phyloP scores from a whole-genome alignment of 352 stramenopile species.

The Elongisporangium senticosum region DNA sequence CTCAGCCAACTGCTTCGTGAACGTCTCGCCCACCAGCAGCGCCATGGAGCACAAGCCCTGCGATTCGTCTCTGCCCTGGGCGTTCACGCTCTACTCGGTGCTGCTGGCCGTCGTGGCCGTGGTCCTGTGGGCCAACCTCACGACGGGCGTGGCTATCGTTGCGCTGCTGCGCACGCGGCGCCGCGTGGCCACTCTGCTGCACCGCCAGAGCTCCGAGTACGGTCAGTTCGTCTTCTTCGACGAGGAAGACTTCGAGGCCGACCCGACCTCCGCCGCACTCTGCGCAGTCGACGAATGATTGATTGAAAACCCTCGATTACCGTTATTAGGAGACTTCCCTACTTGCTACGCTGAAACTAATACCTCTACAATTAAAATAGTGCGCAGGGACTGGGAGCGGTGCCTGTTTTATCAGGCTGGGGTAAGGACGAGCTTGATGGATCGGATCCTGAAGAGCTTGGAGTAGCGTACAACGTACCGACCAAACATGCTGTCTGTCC shows the following conservation, averaged over 20 bases:
- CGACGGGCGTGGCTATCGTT: slow-evolving; percentile 20
- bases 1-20: slow-evolving; percentile 33
- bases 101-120: slow-evolving; percentile 24
- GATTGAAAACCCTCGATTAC: too few species aligned
- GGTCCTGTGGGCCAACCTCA: slow-evolving; percentile 27
- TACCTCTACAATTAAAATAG: too few species aligned
- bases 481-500: too few species aligned
- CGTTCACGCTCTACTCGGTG: slow-evolving; percentile 48
- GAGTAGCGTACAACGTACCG: too few species aligned
- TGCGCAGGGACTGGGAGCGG: too few species aligned
- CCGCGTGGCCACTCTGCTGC: slow-evolving; percentile 28
- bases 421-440: too few species aligned
- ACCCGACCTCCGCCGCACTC: not conserved
- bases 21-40: slow-evolving; percentile 7
- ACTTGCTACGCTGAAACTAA: too few species aligned
- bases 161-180: slow-evolving; percentile 30
- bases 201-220: slow-evolving; percentile 62
- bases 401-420: too few species aligned
- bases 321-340: too few species aligned
- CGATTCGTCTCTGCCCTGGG: slow-evolving; percentile 54
- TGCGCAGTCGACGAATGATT: not conserved
- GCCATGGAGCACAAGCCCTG: slow-evolving; percentile 17
- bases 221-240: slow-evolving; percentile 74
- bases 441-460: too few species aligned
- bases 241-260: slow-evolving; percentile 37